A percentile compares a stretch with the other conserved stretches of the same genome.
phyloP scores from a whole-genome alignment of 1,284 basidiomycete genomes.

The Melampsora larici-populina region DNA sequence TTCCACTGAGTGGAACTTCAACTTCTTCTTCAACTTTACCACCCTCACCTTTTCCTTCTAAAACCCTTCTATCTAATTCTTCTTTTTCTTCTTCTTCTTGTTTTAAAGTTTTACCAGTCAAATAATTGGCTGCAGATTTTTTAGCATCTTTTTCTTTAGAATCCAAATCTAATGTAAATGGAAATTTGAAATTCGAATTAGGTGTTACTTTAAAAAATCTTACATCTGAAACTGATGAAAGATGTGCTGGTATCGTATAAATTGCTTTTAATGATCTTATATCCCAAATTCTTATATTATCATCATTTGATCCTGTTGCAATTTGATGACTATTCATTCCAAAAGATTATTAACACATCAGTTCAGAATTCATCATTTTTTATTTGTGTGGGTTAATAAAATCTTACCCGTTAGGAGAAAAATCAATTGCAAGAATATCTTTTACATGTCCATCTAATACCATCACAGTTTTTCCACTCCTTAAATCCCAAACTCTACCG shows the following conservation, averaged over 20 bases:
- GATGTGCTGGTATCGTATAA: slow-evolving; percentile 96
- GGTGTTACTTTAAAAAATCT: slow-evolving; percentile 71
- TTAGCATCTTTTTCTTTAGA: slow-evolving; percentile 36
- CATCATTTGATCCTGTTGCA: slow-evolving; percentile 92
- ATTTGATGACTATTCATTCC: slow-evolving; percentile 73
- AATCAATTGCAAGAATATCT: slow-evolving; percentile 84
- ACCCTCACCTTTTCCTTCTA: slow-evolving; percentile 42
- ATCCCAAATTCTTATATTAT: slow-evolving; percentile 98
- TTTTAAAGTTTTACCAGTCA: slow-evolving; percentile 30
- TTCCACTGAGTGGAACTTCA: slow-evolving; percentile 61
- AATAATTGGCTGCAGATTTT: slow-evolving; percentile 34
- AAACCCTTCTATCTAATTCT: slow-evolving; percentile 44
- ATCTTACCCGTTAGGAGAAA: slow-evolving; percentile 86
- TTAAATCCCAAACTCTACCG: slow-evolving; percentile 91
- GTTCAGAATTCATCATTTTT: neutral
- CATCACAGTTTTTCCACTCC: slow-evolving; percentile 95
- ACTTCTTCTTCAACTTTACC: slow-evolving; percentile 39
- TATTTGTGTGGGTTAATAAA: slow-evolving; percentile 14
- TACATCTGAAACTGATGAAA: slow-evolving; percentile 88
- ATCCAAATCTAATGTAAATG: slow-evolving; percentile 53
- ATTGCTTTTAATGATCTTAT: slow-evolving; percentile 82
- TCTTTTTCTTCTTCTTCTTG: slow-evolving; percentile 50
- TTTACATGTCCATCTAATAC: slow-evolving; percentile 95
- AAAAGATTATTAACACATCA: slow-evolving; percentile 15
- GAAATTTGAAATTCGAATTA: slow-evolving; percentile 50